Base-by-base conservation (phyloP, 1,284 basidiomycete genomes). In the Schizophyllum amplum region DNA sequence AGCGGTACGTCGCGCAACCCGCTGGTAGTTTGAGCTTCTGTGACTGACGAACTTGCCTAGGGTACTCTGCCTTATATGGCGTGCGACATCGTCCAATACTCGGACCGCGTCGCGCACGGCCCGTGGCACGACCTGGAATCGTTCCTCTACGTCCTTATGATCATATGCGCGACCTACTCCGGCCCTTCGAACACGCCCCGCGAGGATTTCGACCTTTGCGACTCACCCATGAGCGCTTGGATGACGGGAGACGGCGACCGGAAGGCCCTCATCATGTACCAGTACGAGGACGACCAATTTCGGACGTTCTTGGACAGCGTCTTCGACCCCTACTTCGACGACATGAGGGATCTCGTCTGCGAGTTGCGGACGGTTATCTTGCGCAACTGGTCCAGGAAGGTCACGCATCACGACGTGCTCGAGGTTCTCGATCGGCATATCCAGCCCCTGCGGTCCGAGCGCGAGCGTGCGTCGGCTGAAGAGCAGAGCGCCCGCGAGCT, bases 41-140 rank as follows among this genome's bases (percentile, higher is more conserved):
- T 42, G 33, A 42, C 17, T 42, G 3, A 42, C 17, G n/a, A n/a
- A n/a, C n/a, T n/a, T n/a, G n/a, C 33, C 13, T 17, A 57, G 56
- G 56, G 56, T 25, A 57, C 54, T 46, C 53, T 50, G 22, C 13
- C 48, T 24, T 57, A 57, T 54, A 57, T 57, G 56, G 54, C 59
- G 7, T 47, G 51, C 6, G 54, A 47, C 33, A 42, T 3, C 15
- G 23, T 59, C 15, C 50, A 26, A 17, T 50, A 51, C 25, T 42
- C 23, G 15, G 9, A 5, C 48, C 24, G n/a, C n/a, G 24, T 23
- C 27, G 27, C 5, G 22, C 59, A 57, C 23, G 53, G 55, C 23
- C 58, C 58, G 3, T 23, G n/a, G 1, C 58, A 59, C 53, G 57
- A 60, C 42, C 50, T 58, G 5, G 52, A 58, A 24, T 56, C 55